Conservation (phyloP, 140 eudicot species). For the Cichorium intybus region DNA sequence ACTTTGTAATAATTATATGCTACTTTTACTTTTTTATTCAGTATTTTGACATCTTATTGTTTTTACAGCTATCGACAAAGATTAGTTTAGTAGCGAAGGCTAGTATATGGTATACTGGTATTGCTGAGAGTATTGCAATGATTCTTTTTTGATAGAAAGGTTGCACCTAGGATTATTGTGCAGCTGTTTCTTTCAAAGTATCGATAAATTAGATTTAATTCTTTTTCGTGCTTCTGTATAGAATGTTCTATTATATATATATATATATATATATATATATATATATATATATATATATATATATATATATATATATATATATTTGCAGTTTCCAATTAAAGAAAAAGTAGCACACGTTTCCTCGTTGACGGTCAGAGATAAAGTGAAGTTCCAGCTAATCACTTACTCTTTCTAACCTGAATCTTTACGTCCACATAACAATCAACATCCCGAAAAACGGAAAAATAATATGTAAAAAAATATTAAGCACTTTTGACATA, state of each 20-base stretch:
- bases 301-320: too few species aligned
- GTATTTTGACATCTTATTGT: background rate
- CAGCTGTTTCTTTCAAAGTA: background rate
- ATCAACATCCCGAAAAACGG: background rate
- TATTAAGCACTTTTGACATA: too few species aligned
- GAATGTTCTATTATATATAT: too few species aligned
- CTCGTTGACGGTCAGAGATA: conserved; percentile 8
- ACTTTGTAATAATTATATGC: background rate
- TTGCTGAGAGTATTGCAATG: background rate
- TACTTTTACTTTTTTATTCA: background rate
- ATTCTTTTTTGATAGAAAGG: background rate
- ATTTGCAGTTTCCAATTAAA: conserved; percentile 5
- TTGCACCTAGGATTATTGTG: background rate
- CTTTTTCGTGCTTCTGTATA: background rate
- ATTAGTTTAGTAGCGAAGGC: background rate
- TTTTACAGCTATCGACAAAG: background rate
- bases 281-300: too few species aligned
- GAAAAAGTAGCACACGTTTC: conserved; percentile 3
- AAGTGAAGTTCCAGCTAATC: background rate
- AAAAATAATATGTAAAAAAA: background rate
- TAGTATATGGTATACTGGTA: background rate
- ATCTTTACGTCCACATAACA: background rate
- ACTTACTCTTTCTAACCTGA: conserved; percentile 4
- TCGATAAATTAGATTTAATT: background rate
- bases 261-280: too few species aligned